Percentiles rank a stretch among this genome's conserved stretches.
Conservation (phyloP, 805 yeast species). For the Candida easanensis region DNA sequence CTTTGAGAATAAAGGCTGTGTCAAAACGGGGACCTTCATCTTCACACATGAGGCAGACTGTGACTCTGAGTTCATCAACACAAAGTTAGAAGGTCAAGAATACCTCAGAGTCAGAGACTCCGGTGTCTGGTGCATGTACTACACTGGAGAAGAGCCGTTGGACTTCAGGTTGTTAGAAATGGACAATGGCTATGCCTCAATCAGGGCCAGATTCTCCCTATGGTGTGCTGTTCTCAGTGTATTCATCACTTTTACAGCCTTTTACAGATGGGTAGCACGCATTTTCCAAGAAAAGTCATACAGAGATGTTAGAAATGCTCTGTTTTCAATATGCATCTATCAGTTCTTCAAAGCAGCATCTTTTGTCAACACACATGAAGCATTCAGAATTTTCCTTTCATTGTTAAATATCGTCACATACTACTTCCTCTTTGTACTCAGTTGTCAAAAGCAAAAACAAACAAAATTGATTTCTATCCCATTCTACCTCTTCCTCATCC, state of each 20-base stretch:
- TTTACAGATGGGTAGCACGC: background rate
- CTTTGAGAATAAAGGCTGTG: background rate
- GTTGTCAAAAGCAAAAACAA: background rate
- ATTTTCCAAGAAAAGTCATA: background rate
- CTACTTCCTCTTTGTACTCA: background rate
- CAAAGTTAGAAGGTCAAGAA: background rate
- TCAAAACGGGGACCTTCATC: background rate
- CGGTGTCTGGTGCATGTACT: conserved; percentile 3
- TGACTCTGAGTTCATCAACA: background rate
- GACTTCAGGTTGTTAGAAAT: background rate
- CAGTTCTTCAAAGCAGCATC: background rate
- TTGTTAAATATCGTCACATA: background rate
- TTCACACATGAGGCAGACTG: background rate
- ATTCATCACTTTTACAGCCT: background rate
- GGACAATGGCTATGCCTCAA: background rate
- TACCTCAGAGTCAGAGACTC: conserved; percentile 1
- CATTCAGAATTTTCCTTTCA: background rate
- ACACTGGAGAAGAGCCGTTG: background rate
- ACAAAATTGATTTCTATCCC: background rate
- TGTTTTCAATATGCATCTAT: background rate
- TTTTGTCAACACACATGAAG: background rate
- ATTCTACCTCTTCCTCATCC: background rate
- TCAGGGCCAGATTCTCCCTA: background rate
- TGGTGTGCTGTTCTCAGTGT: background rate
- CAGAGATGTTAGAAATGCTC: background rate